Percentiles rank a stretch among this genome's conserved stretches.
Evolutionary conservation across 1,284 basidiomycete species (phyloP).

Genomic region (Trichosporon sp.): DNA sequence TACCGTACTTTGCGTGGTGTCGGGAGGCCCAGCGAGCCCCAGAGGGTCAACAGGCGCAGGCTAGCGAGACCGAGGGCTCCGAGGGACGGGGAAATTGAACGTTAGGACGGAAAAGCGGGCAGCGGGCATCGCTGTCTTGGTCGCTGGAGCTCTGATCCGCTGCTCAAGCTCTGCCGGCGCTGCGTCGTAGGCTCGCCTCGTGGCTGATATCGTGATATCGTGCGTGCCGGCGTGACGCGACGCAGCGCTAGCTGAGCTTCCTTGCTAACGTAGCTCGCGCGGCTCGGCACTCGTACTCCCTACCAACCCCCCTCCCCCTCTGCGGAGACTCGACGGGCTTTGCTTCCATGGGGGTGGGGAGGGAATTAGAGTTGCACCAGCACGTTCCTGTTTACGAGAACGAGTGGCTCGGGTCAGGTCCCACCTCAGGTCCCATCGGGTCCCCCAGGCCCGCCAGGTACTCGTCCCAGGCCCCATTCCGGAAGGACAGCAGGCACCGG

Average conservation of each 20-base stretch:
- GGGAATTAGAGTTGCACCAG: background rate
- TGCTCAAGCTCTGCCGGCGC: background rate
- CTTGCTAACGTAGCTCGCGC: background rate
- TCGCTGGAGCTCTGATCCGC: background rate
- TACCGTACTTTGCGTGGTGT: background rate
- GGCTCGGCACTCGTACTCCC: background rate
- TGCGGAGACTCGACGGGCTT: background rate
- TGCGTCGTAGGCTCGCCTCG: background rate
- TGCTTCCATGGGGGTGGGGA: background rate
- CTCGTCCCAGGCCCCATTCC: background rate
- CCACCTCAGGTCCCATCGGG: background rate
- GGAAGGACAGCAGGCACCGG: background rate
- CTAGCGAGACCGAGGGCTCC: background rate
- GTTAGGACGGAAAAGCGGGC: background rate
- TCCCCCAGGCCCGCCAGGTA: background rate
- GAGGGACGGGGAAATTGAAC: background rate
- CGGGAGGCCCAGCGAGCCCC: background rate
- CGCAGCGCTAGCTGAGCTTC: background rate
- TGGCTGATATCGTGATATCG: background rate
- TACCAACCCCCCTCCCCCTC: background rate
- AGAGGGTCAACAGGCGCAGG: background rate
- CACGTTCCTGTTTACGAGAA: slow-evolving; percentile 2
- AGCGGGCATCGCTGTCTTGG: background rate
- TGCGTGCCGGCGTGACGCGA: background rate
- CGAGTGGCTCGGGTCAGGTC: background rate